phyloP scores from a whole-genome alignment of 2,329 filamentous ascomycete genomes.

The Rhynchosporium agropyri region DNA sequence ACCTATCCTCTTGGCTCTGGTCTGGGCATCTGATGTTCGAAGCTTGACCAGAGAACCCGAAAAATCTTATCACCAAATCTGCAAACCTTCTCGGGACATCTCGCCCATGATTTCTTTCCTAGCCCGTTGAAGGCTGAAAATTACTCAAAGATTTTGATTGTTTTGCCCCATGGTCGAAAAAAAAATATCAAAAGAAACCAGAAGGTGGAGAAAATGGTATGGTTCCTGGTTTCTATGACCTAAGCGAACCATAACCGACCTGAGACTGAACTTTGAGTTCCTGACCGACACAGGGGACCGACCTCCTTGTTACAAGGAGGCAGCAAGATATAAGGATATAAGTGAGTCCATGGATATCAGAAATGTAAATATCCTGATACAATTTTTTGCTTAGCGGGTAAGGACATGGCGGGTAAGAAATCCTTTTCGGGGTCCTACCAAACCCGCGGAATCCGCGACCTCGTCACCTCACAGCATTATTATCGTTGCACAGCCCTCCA shows the following conservation, averaged over 20 bases:
- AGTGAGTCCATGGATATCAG: no score
- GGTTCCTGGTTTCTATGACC: slow-evolving; percentile 11
- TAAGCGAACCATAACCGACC: not conserved
- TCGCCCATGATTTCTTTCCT: no score
- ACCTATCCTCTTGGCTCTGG: slow-evolving; percentile 2
- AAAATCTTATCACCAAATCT: not conserved
- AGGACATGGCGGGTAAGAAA: not conserved
- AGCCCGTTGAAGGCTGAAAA: not conserved
- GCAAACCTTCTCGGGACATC: not conserved
- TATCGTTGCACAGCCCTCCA: slow-evolving; percentile 12
- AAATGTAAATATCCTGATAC: not conserved
- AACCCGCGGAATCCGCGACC: not conserved
- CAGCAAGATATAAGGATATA: no score
- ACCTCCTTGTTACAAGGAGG: no score
- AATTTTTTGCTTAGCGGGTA: not conserved
- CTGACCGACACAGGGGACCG: no score
- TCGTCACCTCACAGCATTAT: not conserved
- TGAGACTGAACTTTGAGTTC: no score
- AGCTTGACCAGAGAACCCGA: not conserved
- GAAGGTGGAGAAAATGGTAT: not conserved
- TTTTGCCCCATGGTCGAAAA: slow-evolving; percentile 4
- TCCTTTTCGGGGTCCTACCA: not conserved
- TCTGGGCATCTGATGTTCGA: slow-evolving; percentile 6
- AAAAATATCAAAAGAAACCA: not conserved
- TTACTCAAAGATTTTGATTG: not conserved